These are phyloP conservation scores for Phytophthora europaea DNA, from an alignment of 352 stramenopile species.

Conservation along the genomic window DNA sequence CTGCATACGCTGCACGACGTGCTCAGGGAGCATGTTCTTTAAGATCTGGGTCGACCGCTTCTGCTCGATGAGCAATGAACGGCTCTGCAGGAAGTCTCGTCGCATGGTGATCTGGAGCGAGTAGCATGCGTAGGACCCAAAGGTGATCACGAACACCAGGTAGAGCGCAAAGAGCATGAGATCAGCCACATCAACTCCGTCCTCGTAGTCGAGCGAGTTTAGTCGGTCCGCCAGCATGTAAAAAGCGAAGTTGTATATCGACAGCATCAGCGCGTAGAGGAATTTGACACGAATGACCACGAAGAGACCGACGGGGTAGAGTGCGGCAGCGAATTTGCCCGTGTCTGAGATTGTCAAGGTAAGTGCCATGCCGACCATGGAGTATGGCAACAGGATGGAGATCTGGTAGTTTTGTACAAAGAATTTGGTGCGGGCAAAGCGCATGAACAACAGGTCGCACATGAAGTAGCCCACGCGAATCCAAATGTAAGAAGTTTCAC, in stretches of 20 bases:
- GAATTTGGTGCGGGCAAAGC: slow-evolving; percentile 65
- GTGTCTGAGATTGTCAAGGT: slow-evolving; percentile 88
- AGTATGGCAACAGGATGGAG: slow-evolving; percentile 77
- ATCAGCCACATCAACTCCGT: slow-evolving; percentile 60
- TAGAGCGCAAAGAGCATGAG: slow-evolving; percentile 79
- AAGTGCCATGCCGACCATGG: slow-evolving; percentile 75
- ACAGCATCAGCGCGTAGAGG: slow-evolving; percentile 77
- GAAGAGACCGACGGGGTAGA: slow-evolving; percentile 86
- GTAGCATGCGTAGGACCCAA: slow-evolving; percentile 82
- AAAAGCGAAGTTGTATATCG: slow-evolving; percentile 84
- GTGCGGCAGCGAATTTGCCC: slow-evolving; percentile 81
- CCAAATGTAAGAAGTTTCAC: slow-evolving; percentile 66
- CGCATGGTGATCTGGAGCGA: slow-evolving; percentile 88
- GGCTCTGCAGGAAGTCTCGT: slow-evolving; percentile 84
- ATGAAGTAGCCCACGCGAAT: slow-evolving; percentile 79
- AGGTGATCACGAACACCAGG: slow-evolving; percentile 79
- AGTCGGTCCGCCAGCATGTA: slow-evolving; percentile 64
- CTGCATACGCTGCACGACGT: slow-evolving; percentile 89
- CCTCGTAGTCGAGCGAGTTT: slow-evolving; percentile 28
- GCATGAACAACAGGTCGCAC: slow-evolving; percentile 79
- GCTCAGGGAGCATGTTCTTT: slow-evolving; percentile 88
- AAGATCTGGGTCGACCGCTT: slow-evolving; percentile 84
- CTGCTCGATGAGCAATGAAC: slow-evolving; percentile 82
- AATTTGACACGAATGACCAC: slow-evolving; percentile 90
- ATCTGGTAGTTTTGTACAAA: slow-evolving; percentile 86